These are phyloP conservation scores for Candida vaughaniae DNA, from an alignment of 805 yeast species.

Conservation along the genomic window DNA sequence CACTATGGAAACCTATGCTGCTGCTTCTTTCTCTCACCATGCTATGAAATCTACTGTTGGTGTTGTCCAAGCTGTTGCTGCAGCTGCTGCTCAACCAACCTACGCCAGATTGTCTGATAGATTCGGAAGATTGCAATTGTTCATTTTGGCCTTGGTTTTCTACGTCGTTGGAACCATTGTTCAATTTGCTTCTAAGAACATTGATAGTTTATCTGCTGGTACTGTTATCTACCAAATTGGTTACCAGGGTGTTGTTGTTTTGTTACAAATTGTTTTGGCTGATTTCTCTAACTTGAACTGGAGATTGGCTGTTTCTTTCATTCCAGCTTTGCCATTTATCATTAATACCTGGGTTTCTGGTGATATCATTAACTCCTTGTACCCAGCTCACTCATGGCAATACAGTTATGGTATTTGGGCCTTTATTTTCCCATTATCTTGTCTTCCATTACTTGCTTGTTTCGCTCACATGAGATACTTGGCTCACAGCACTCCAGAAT, in stretches of 20 bases:
- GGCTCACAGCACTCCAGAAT: slow-evolving; percentile 55
- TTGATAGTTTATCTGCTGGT: slow-evolving; percentile 63
- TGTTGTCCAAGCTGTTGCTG: slow-evolving; percentile 58
- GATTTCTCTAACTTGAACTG: slow-evolving; percentile 70
- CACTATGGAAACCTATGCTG: slow-evolving; percentile 48
- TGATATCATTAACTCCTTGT: slow-evolving; percentile 44
- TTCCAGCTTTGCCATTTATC: slow-evolving; percentile 70
- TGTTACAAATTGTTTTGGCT: slow-evolving; percentile 57
- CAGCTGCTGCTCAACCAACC: slow-evolving; percentile 65
- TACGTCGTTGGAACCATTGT: slow-evolving; percentile 64
- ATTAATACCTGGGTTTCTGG: slow-evolving; percentile 81
- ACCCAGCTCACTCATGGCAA: slow-evolving; percentile 59
- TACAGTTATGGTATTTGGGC: slow-evolving; percentile 77
- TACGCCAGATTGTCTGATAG: slow-evolving; percentile 64
- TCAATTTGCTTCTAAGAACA: slow-evolving; percentile 58
- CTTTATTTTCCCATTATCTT: slow-evolving; percentile 63
- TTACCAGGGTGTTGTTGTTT: slow-evolving; percentile 60
- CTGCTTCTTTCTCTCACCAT: slow-evolving; percentile 52
- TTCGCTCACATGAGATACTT: slow-evolving; percentile 54
- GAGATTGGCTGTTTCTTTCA: slow-evolving; percentile 64
- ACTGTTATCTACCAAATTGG: slow-evolving; percentile 51
- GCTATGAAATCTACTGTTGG: slow-evolving; percentile 59
- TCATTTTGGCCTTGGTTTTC: slow-evolving; percentile 49
- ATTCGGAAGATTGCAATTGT: slow-evolving; percentile 61
- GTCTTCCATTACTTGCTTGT: slow-evolving; percentile 58